phyloP scores from a whole-genome alignment of 805 yeast species.

The Pichia pseudocactophila region DNA sequence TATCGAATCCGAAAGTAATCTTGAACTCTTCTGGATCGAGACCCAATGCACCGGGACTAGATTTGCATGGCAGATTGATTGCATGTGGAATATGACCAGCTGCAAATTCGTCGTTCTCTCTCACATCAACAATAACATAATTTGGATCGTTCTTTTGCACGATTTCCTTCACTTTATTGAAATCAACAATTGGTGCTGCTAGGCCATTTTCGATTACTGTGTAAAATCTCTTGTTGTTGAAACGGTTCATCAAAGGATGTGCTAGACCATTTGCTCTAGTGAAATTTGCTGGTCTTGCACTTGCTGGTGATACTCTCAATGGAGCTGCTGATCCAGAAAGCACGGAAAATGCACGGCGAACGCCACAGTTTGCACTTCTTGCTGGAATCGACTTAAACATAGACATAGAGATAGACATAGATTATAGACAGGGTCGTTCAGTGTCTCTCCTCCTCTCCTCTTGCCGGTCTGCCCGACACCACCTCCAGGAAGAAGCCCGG shows the following conservation, averaged over 20 bases:
- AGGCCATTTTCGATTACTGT: conserved; percentile 24
- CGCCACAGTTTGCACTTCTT: too few species aligned
- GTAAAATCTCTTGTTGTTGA: conserved; percentile 13
- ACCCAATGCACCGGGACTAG: conserved; percentile 88
- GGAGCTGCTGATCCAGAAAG: too few species aligned
- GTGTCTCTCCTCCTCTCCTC: too few species aligned
- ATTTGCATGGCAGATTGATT: conserved; percentile 79
- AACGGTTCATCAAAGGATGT: neutral
- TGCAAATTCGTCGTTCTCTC: conserved; percentile 75
- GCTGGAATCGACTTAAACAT: too few species aligned
- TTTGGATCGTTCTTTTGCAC: conserved; percentile 35
- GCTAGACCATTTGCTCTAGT: too few species aligned
- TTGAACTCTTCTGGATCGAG: conserved; percentile 70
- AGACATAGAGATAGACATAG: too few species aligned
- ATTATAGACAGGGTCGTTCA: too few species aligned
- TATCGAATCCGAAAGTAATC: conserved; percentile 69
- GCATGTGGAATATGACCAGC: conserved; percentile 79
- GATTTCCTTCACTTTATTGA: conserved; percentile 32
- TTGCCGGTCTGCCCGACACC: too few species aligned
- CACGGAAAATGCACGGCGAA: too few species aligned
- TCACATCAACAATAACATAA: conserved; percentile 70
- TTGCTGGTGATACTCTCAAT: too few species aligned
- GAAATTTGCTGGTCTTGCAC: too few species aligned
- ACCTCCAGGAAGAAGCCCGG: too few species aligned
- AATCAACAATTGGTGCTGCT: conserved; percentile 26